phyloP scores from a whole-genome alignment of 495 filamentous ascomycete genomes.

The Hyaloscypha variabilis region DNA sequence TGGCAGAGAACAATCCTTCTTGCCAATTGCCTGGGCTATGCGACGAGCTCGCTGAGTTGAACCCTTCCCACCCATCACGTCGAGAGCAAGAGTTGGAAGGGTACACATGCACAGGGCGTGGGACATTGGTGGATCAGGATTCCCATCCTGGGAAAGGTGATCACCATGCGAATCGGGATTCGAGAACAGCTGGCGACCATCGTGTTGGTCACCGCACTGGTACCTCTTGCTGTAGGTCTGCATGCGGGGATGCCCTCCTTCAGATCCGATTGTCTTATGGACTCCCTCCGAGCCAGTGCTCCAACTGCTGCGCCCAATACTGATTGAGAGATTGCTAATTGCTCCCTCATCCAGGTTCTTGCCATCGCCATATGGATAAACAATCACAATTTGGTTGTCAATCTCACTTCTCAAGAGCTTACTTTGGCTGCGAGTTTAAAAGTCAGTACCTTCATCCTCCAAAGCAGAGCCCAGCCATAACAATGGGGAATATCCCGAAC shows the following conservation, averaged over 20 bases:
- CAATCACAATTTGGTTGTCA: constrained; percentile 73
- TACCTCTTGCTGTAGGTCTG: constrained; percentile 53
- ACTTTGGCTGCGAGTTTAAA: constrained; percentile 80
- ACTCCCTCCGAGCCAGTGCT: neutral
- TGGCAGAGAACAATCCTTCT: neutral
- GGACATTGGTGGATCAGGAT: constrained; percentile 3
- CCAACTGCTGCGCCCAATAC: neutral
- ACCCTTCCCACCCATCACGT: neutral
- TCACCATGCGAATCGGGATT: constrained; percentile 78
- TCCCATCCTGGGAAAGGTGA: constrained; percentile 1
- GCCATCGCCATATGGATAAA: constrained; percentile 68
- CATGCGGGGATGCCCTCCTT: neutral
- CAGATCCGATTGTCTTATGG: neutral
- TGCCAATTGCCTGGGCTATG: constrained; percentile 9
- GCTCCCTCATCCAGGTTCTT: constrained; percentile 33
- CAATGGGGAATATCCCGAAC: too few relatives aligned
- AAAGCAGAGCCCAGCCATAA: too few relatives aligned
- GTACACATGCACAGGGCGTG: neutral
- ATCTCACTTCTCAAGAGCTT: constrained; percentile 44
- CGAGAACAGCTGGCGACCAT: constrained; percentile 69
- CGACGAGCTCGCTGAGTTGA: constrained; percentile 7
- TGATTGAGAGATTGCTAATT: neutral
- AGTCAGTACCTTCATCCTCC: neutral
- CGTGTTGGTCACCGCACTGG: constrained; percentile 67
- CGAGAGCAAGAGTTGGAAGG: neutral